These are phyloP conservation scores for Tricholoma terreum DNA, from an alignment of 768 basidiomycete species.

Conservation along the genomic window DNA sequence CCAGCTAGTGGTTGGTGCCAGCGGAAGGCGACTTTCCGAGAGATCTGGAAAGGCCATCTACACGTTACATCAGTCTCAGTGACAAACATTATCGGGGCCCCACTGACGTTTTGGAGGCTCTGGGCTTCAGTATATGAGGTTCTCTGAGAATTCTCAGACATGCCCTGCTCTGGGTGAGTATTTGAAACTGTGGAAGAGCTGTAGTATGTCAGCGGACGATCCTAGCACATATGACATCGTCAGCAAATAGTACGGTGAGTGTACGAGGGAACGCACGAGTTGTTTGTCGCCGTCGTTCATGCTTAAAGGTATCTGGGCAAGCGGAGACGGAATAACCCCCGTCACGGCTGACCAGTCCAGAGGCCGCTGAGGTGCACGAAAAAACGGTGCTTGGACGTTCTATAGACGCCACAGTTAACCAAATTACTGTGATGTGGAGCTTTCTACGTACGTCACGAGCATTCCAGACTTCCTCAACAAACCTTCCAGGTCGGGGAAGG, in stretches of 20 bases:
- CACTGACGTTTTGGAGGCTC: neutral
- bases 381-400: constrained; percentile 1
- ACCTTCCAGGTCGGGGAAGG: constrained; percentile 31
- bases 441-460: constrained; percentile 26
- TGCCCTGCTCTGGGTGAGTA: neutral
- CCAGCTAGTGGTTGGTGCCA: neutral
- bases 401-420: neutral
- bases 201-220: neutral
- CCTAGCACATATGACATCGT: neutral
- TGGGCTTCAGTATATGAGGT: neutral
- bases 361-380: constrained; percentile 1
- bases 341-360: neutral
- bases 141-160: neutral
- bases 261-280: neutral
- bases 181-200: neutral
- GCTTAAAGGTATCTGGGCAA: neutral
- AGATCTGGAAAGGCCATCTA: neutral
- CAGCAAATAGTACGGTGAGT: no score
- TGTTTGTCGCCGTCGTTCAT: neutral
- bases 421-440: neutral
- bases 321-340: neutral
- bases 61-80: neutral
- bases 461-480: constrained; percentile 31
- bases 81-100: neutral
- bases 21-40: neutral